Base-by-base conservation (phyloP, 768 basidiomycete genomes). In the Auricularia heimuer region DNA sequence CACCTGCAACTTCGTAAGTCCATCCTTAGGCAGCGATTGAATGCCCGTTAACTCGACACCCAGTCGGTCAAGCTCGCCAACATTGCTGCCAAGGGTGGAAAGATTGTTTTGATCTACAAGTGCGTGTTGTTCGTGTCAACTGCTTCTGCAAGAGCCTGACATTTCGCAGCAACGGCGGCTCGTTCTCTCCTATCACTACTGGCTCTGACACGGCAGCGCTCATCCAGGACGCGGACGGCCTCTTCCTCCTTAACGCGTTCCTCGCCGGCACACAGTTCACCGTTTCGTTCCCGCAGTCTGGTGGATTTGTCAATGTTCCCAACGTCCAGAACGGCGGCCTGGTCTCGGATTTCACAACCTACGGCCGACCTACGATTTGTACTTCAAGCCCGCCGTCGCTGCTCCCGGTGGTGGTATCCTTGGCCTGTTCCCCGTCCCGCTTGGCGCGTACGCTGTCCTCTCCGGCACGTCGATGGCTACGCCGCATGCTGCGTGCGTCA, bases 291-390 rank as follows among this genome's bases (percentile, higher is more conserved):
- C 64, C 64, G 2, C 35, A 65, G 16, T 8, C 11, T 33, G 64
- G 64, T 36, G 64, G 54, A 11, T 29, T 34, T 11, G 68, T 67
- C 34, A 68, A 70, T 36, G 24, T 71, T 16, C 66, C 70, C 24
- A 76, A 77, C 67, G 65, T 65, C 24, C 67, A 39, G 21, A 60
- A 60, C 56, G 74, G 71, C 18, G 74, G 73, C 18, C 68, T 71
- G 12, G 69, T 72, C 2, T 73, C 71, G 3, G 63, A 67, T 60
- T 73, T 70, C 64, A 71, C 71, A 34, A 64, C 70, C 16, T 73
- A 70, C 51, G 76, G 76, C 4, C 76, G 3, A 75, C 77, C 10
- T 73, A 76, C 62, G 67, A 54, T 72, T 29, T 71, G n/a, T 65
- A 62, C 54, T 56, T 68, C 66, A 73, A 72, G 64, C 68, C 69